Percentiles rank a stretch among this genome's conserved stretches.
Evolutionary conservation across 352 stramenopile genomes (phyloP).

Genomic region (Pythium vanterpoolii): DNA sequence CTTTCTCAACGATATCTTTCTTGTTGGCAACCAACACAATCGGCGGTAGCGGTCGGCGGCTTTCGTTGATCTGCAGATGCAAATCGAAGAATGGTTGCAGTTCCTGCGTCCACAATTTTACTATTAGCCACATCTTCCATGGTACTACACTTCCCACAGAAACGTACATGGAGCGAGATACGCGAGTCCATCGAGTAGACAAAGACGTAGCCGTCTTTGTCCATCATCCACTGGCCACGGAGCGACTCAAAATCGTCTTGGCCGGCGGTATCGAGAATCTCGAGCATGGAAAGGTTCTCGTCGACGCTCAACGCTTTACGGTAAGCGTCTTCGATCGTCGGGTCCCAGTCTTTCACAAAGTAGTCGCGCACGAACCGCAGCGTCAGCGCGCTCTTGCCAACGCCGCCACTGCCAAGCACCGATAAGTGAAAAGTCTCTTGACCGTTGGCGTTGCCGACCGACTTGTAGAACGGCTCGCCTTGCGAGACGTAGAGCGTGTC

Average conservation of each 20-base stretch:
- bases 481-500: slow-evolving; percentile 86
- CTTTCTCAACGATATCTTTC: slow-evolving; percentile 82
- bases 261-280: slow-evolving; percentile 89
- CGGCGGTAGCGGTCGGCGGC: slow-evolving; percentile 60
- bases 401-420: slow-evolving; percentile 83
- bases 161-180: slow-evolving; percentile 74
- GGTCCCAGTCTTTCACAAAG: slow-evolving; percentile 91
- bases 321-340: slow-evolving; percentile 91
- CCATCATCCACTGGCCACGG: slow-evolving; percentile 89
- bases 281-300: slow-evolving; percentile 82
- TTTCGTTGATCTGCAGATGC: slow-evolving; percentile 88
- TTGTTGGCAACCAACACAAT: slow-evolving; percentile 91
- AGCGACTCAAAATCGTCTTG: slow-evolving; percentile 91
- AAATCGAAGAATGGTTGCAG: slow-evolving; percentile 88
- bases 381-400: slow-evolving; percentile 90
- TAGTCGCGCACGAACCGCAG: slow-evolving; percentile 89
- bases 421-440: slow-evolving; percentile 87
- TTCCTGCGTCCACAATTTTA: slow-evolving; percentile 40
- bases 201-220: slow-evolving; percentile 90
- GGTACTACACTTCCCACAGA: too few relatives aligned
- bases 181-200: slow-evolving; percentile 90
- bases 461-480: slow-evolving; percentile 84
- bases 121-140: too few relatives aligned
- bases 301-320: slow-evolving; percentile 85
- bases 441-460: slow-evolving; percentile 50